A percentile compares a stretch with the other conserved stretches of the same genome.
Evolutionary conservation across 192 early-diverging fungal genomes (phyloP).

Genomic region (Coemansia sp.): DNA sequence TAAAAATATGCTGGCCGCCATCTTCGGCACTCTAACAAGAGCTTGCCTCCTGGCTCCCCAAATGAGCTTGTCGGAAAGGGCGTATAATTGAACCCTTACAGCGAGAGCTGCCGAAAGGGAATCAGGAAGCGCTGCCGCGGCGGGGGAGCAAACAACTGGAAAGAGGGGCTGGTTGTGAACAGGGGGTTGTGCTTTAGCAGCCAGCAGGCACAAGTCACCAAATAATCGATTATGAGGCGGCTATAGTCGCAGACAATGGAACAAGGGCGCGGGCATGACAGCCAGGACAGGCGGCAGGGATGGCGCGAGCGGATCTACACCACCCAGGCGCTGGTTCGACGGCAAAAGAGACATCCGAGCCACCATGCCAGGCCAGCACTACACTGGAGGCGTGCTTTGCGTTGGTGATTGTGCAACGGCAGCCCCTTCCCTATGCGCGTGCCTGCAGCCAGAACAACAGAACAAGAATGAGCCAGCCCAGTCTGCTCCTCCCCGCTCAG

Average conservation of each 20-base stretch:
- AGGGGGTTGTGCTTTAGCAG: constrained; percentile 3
- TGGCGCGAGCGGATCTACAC: constrained; percentile 3
- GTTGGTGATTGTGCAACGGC: constrained; percentile 7
- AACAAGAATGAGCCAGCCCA: not conserved
- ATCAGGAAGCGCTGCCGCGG: constrained; percentile 5
- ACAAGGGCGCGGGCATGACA: constrained; percentile 9
- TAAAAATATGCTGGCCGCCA: constrained; percentile 7
- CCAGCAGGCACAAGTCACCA: constrained; percentile 1
- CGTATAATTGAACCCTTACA: constrained; percentile 26
- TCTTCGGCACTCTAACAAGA: constrained; percentile 11
- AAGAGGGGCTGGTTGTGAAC: constrained; percentile 4
- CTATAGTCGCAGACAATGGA: constrained; percentile 1
- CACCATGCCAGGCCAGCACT: constrained; percentile 13
- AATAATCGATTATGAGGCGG: constrained; percentile 11
- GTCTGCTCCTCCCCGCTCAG: not conserved
- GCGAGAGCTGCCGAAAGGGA: constrained; percentile 12
- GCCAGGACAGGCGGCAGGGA: constrained; percentile 7
- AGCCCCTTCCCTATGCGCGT: constrained; percentile 1
- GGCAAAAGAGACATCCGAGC: constrained; percentile 1
- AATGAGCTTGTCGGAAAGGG: not conserved
- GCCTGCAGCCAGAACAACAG: constrained; percentile 7
- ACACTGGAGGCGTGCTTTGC: constrained; percentile 13
- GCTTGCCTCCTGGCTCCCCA: not conserved
- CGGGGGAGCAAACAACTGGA: constrained; percentile 6
- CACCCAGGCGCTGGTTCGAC: not conserved